Base-by-base conservation (phyloP, 2,329 filamentous ascomycete species). In the Stromatinia cepivora region DNA sequence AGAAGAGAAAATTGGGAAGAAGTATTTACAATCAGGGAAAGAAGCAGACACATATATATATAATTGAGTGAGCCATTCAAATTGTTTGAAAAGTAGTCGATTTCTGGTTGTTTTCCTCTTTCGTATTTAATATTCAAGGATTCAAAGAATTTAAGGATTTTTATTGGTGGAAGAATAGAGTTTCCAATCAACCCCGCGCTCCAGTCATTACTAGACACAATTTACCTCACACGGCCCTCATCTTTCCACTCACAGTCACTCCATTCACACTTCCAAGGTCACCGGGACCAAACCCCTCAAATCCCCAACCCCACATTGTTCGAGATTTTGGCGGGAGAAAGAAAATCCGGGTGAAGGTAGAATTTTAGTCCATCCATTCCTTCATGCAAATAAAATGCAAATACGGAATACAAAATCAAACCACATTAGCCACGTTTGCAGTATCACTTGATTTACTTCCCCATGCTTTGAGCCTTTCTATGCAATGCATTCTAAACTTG, bases 161-260 rank as follows among this genome's bases (percentile, higher is more conserved):
- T 20, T 20, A 63, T 63, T 63, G 61, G 61, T 63, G 61, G 61
- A 52, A 63, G 46, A 63, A 63, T 63, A 52, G 31, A 39, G 46
- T 52, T 63, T 63, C 61, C 31, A 28, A 31, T 63, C 46, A 52
- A 63, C 61, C 61, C 46, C 59, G 59, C 59, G 59, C 59, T 52
- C 50, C 46, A 45, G 25, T 58, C 22, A 39, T 58, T 58, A 57
- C 54, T 10, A 56, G 7, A 11, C 28, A 56, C 50, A 53, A 25
- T 53, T 50, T 28, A 28, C 46, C 17, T 22, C 46, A 22, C 46
- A 57, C 50, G 11, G 11, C 5, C 25, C 50, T 31, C 25, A 42
- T 42, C 36, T 36, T 39, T 39, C 48, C 22, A 25, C 34, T 39
- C 54, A 34, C 54, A 3, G n/a, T 58, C 56, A 36, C 31, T 56